phyloP scores from a whole-genome alignment of 2,329 filamentous ascomycete genomes.

The Hymenoscyphus albidus region DNA sequence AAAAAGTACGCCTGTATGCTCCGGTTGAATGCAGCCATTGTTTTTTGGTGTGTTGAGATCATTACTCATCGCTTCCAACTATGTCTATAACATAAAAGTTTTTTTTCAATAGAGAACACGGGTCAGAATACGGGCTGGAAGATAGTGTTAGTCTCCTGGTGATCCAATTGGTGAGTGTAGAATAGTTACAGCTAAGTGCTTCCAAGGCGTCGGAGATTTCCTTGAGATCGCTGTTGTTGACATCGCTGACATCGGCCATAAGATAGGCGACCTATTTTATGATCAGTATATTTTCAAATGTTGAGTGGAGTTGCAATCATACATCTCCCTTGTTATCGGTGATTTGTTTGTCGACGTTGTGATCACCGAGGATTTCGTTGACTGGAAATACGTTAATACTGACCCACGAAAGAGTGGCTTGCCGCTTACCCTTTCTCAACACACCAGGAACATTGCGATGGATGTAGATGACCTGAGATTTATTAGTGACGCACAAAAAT shows the following conservation, averaged over 20 bases:
- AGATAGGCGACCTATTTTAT: conserved; percentile 72
- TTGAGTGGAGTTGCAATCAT: conserved; percentile 31
- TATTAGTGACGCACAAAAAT: conserved; percentile 22
- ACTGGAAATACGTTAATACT: conserved; percentile 49
- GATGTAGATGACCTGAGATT: conserved; percentile 75
- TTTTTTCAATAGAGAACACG: conserved; percentile 36
- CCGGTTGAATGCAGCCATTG: conserved; percentile 26
- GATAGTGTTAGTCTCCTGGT: conserved; percentile 11
- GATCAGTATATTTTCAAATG: conserved; percentile 20
- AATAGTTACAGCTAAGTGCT: conserved; percentile 66
- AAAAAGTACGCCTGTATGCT: conserved; percentile 20
- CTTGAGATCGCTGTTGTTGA: conserved; percentile 76
- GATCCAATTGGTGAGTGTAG: neutral
- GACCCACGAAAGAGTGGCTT: neutral
- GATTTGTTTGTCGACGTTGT: conserved; percentile 99
- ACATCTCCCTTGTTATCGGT: conserved; percentile 91
- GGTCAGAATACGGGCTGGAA: conserved; percentile 37
- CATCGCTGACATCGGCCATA: conserved; percentile 94
- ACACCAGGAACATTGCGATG: conserved; percentile 97
- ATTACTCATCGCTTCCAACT: neutral
- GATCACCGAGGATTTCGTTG: conserved; percentile 88
- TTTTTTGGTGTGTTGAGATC: neutral
- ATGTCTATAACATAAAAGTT: neutral
- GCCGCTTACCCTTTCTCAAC: conserved; percentile 64
- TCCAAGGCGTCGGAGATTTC: conserved; percentile 81